These are phyloP conservation scores for Babesia divergens DNA, from an alignment of 169 alveolate genomes.

Conservation along the genomic window DNA sequence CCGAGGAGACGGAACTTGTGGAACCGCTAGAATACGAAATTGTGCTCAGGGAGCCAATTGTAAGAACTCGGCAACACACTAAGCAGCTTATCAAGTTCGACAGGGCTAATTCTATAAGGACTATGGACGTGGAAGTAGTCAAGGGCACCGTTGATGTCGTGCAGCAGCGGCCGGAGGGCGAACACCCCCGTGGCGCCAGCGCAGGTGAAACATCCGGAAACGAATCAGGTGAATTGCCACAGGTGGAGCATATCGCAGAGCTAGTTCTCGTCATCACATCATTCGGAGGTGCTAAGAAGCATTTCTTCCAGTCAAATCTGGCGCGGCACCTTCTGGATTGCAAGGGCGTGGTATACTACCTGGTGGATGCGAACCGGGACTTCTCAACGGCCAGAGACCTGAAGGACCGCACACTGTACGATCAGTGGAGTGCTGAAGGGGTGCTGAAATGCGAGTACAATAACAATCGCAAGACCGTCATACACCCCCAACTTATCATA, in stretches of 20 bases:
- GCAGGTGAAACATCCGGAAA: not conserved
- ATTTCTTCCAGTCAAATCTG: constrained; percentile 79
- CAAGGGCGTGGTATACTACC: constrained; percentile 82
- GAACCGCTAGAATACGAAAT: not conserved
- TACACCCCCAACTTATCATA: constrained; percentile 80
- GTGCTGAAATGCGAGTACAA: constrained; percentile 49
- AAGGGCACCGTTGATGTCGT: not conserved
- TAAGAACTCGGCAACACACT: not conserved
- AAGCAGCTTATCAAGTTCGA: not conserved
- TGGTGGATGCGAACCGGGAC: constrained; percentile 83
- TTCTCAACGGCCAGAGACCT: constrained; percentile 79
- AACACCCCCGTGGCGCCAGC: not conserved
- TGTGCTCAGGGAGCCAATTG: not conserved
- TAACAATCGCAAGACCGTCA: constrained; percentile 58
- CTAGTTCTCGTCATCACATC: constrained; percentile 81
- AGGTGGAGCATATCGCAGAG: constrained; percentile 66
- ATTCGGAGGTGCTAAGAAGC: constrained; percentile 78
- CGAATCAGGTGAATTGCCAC: not conserved
- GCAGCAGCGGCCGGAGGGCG: not conserved
- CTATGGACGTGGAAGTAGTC: not conserved
- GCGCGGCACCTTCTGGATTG: constrained; percentile 81
- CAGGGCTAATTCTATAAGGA: not conserved
- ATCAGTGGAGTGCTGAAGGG: constrained; percentile 77
- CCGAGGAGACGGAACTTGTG: not conserved
- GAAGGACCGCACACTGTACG: constrained; percentile 76